Evolutionary conservation across 805 yeast species (phyloP), one percentile per base, ranked within the genome.

Genomic region (Zygosaccharomyces kombuchaensis): DNA sequence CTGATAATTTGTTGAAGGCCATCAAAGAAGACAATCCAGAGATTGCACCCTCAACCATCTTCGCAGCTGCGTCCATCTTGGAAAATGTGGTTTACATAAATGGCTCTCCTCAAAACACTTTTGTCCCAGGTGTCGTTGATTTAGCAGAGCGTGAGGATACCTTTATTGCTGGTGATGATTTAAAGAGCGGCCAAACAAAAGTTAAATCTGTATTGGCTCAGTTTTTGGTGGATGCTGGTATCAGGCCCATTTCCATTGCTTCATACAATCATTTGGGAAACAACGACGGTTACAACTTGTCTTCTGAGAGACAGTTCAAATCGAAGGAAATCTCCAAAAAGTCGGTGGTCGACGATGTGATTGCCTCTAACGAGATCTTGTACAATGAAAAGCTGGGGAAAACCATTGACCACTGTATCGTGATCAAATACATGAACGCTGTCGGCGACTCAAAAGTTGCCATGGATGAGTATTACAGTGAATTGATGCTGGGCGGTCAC

Each of bases 401-500:
- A 52, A 77, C 75, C 51, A 84, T 91, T 51, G 97, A 90, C 62
- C 98, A 90, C 69, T 85, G 95, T 71, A 90, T 90, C 66, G 97
- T 90, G 50, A 90, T 90, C 74, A 90, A 90, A 72, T 89, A 90
- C 68, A 72, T 91, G 65, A 85, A 87, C 46, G 96, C 97, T 7
- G 97, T 90, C 40, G 96, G 96, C 31, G 98, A 90, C 69, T 82
- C 93, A 54, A 90, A 90, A 74, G 96, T 90, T 53, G 98, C 98
- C 43, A 91, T 90, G 97, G 98, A 90, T 69, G 97, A 91, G 72
- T 90, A 90, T 73, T 88, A 91, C 73, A 84, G 95, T 46, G 97
- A 90, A 70, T 81, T 90, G 64, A 91, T 90, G 97, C 77, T 90
- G 59, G 98, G 98, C 51, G 98, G 98, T 36, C 96, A 90, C 72